A percentile compares a stretch with the other conserved stretches of the same genome.
These are phyloP conservation scores for Berkeleyomyces basicola DNA, from an alignment of 2,329 filamentous ascomycete species.

Conservation along the genomic window DNA sequence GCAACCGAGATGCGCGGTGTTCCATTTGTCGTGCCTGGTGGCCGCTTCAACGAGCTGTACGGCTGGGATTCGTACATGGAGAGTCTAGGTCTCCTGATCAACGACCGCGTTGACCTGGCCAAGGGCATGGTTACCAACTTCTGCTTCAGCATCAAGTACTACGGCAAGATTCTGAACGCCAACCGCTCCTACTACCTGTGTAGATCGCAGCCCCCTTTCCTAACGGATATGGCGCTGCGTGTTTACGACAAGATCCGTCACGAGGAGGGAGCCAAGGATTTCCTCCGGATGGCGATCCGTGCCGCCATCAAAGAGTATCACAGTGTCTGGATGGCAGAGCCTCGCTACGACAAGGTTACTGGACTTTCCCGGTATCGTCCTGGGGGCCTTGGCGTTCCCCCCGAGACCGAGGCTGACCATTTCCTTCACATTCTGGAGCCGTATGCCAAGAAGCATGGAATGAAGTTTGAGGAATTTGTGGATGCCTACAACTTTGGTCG, in stretches of 20 bases:
- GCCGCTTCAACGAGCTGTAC: slow-evolving; percentile 95
- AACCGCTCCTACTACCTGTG: slow-evolving; percentile 91
- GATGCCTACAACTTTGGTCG: slow-evolving; percentile 66
- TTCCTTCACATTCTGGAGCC: slow-evolving; percentile 71
- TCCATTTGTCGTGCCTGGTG: slow-evolving; percentile 93
- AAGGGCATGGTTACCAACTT: slow-evolving; percentile 95
- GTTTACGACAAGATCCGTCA: slow-evolving; percentile 89
- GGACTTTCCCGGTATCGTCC: slow-evolving; percentile 76
- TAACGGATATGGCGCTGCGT: slow-evolving; percentile 91
- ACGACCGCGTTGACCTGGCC: slow-evolving; percentile 70
- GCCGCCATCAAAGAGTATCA: slow-evolving; percentile 96
- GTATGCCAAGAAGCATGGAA: slow-evolving; percentile 66
- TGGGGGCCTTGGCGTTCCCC: slow-evolving; percentile 69
- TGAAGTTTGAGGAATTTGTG: slow-evolving; percentile 75
- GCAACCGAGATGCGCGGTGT: slow-evolving; percentile 59
- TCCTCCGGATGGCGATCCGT: slow-evolving; percentile 61
- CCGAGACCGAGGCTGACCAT: slow-evolving; percentile 77
- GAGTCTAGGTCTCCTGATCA: slow-evolving; percentile 72
- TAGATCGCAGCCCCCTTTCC: slow-evolving; percentile 86
- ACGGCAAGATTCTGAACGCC: slow-evolving; percentile 95
- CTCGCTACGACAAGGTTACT: slow-evolving; percentile 59
- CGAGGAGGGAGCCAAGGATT: slow-evolving; percentile 63
- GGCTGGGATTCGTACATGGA: slow-evolving; percentile 99
- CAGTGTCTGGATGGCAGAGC: slow-evolving; percentile 67
- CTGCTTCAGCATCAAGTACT: slow-evolving; percentile 95